Base-by-base conservation (phyloP, 2,329 filamentous ascomycete species). In the Rhytidhysteron rufulum region DNA sequence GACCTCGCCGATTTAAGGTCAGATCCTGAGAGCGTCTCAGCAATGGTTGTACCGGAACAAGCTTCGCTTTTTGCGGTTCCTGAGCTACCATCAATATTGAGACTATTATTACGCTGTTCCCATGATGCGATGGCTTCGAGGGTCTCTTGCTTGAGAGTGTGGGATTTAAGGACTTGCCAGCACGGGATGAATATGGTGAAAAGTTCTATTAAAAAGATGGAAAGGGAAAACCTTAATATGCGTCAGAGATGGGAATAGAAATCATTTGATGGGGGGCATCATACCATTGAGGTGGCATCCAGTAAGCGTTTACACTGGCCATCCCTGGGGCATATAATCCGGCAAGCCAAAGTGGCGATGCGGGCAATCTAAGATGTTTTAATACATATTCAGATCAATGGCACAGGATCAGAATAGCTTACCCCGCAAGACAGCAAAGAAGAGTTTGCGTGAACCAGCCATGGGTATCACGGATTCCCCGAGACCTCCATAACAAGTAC, bases 361-460 rank as follows among this genome's bases (percentile, higher is more conserved):
- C 54, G 15, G 56, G 57, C 17, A 63, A 54, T 16, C 60, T 63
- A 15, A 11, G n/a, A n/a, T n/a, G n/a, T n/a, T n/a, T n/a, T n/a
- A n/a, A n/a, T n/a, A n/a, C n/a, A n/a, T n/a, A n/a, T n/a, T n/a
- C n/a, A n/a, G n/a, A n/a, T n/a, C n/a, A n/a, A 10, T 15, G 17
- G 5, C n/a, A 5, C 4, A 16, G 34, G 13, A 24, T 2, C 10
- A 6, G 2, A 6, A 41, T 7, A 13, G 3, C 56, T 44, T 51
- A 62, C 60, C 58, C 58, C 31, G 45, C 56, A 31, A 63, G 22
- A 37, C 58, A 62, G 39, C 58, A 62, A 43, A 54, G 56, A 5
- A 63, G 57, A 4, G 59, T 63, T 42, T 63, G 59, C 1, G 57
- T 20, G 4, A 58, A 44, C 60, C 59, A 63, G 16, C 56, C 50